Evolutionary conservation across 1,284 basidiomycete genomes (phyloP).

Genomic region (Fomitopsis pinicola): DNA sequence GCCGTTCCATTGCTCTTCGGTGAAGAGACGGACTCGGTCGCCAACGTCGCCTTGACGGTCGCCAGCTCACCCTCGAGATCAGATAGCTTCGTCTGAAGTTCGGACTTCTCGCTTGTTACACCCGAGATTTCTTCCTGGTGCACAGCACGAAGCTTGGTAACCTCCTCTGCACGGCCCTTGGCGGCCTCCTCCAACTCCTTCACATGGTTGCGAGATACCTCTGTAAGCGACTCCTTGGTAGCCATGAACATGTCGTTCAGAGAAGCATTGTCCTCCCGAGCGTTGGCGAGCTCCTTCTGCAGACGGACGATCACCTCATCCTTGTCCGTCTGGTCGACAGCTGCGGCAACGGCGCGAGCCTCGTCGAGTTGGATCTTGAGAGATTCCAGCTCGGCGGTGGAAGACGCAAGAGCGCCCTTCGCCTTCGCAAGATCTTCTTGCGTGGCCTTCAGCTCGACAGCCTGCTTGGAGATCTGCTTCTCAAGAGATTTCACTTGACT

Average conservation of each 20-base stretch:
- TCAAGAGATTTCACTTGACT: conserved; percentile 53
- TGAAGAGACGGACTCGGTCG: conserved; percentile 39
- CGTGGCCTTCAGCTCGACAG: conserved; percentile 73
- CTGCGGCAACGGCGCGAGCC: conserved; percentile 39
- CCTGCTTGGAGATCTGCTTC: conserved; percentile 59
- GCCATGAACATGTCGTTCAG: conserved; percentile 55
- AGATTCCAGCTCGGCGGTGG: conserved; percentile 48
- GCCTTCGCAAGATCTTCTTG: conserved; percentile 76
- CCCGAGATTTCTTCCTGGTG: conserved; percentile 57
- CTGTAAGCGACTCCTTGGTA: conserved; percentile 65
- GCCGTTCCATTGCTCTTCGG: conserved; percentile 54
- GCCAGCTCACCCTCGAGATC: conserved; percentile 74
- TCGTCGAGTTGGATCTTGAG: conserved; percentile 63
- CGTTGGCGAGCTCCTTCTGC: conserved; percentile 51
- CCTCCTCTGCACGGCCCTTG: conserved; percentile 62
- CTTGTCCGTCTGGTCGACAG: conserved; percentile 42
- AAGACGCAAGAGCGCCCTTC: conserved; percentile 50
- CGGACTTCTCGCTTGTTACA: conserved; percentile 53
- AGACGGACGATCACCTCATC: conserved; percentile 52
- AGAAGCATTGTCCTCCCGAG: conserved; percentile 60
- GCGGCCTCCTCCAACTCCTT: conserved; percentile 71
- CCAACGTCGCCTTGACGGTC: conserved; percentile 52
- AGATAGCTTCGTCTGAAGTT: conserved; percentile 54
- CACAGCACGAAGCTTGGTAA: conserved; percentile 50
- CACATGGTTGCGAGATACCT: conserved; percentile 64